Evolutionary conservation across 495 filamentous ascomycete species (phyloP), one percentile per base, ranked within the genome.

Genomic region (Talaromyces ruber): DNA sequence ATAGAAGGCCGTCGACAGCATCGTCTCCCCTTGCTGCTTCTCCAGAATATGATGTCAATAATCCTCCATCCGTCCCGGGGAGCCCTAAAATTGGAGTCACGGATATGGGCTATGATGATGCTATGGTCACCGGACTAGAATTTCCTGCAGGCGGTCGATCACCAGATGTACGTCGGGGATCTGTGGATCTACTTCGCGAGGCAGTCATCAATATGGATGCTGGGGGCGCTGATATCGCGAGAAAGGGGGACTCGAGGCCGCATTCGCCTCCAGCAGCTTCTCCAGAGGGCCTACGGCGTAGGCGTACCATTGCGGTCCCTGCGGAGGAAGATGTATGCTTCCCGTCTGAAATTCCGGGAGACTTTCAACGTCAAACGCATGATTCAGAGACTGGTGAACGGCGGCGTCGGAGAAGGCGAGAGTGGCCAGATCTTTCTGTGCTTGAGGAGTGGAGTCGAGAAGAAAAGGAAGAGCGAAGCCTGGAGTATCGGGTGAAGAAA

Each of bases 281-380:
- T 7, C 71, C 75, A 21, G 74, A 76, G 8, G 64, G 62, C n/a
- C 54, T 74, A 6, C 72, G 79, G 6, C 74, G 81, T 16, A 73
- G 85, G 47, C 76, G 76, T 16, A 86, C 79, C 51, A 74, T 82
- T 56, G 72, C 79, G 6, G 63, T 83, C 8, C 76, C 81, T 18
- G 89, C 88, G 2, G 84, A 91, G 66, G 88, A 92, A 66, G 94
- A 98, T 74, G 94, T 98, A 1, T 98, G 94, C 78, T 97, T 96
- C 66, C 93, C 93, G 1, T 95, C 89, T 0, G 91, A 92, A 61
- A 74, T 91, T 54, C 91, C 84, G 52, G 87, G 92, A 50, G 93
- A 96, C 58, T 90, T 95, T 59, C 79, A 71, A 58, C 78, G 74
- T 22, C 74, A 75, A 59, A 68, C 72, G 45, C 55, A 56, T 25